A percentile compares a stretch with the other conserved stretches of the same genome.
Conservation (phyloP, 768 basidiomycete genomes). For the Phaffia tasmanica region DNA sequence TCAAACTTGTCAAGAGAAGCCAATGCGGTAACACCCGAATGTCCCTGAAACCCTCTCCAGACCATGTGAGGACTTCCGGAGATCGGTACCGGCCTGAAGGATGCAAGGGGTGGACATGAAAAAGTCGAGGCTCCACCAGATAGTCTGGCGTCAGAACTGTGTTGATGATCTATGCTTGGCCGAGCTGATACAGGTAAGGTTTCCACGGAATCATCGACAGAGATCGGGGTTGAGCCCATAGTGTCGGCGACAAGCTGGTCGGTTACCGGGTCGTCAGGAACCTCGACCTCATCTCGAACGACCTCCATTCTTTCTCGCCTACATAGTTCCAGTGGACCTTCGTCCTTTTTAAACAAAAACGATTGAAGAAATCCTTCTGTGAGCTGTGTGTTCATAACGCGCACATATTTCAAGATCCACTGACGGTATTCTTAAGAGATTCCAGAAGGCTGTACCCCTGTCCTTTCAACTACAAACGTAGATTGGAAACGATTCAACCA, state of each 20-base stretch:
- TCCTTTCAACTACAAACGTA: slow-evolving; percentile 3
- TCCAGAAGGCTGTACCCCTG: slow-evolving; percentile 18
- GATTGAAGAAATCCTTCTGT: not conserved
- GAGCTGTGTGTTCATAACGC: not conserved
- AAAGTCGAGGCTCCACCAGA: not conserved
- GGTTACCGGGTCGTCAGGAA: slow-evolving; percentile 42
- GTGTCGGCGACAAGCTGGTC: not conserved
- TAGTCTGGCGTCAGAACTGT: not conserved
- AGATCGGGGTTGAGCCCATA: not conserved
- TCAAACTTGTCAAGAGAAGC: slow-evolving; percentile 8
- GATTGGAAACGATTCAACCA: slow-evolving; percentile 44
- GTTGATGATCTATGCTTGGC: not conserved
- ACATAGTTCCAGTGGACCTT: slow-evolving; percentile 82
- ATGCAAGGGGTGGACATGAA: not conserved
- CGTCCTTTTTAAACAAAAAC: not conserved
- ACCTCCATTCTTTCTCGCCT: slow-evolving; percentile 69
- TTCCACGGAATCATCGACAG: not conserved
- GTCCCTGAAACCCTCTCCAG: slow-evolving; percentile 8
- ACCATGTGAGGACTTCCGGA: not conserved
- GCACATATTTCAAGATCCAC: not conserved
- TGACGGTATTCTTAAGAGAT: slow-evolving; percentile 18
- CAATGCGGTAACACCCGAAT: slow-evolving; percentile 1
- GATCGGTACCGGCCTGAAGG: slow-evolving; percentile 8
- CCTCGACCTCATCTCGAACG: slow-evolving; percentile 74
- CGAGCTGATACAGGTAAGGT: not conserved